Base-by-base conservation (phyloP, 2,329 filamentous ascomycete genomes). In the Epichloe coenophiala region DNA sequence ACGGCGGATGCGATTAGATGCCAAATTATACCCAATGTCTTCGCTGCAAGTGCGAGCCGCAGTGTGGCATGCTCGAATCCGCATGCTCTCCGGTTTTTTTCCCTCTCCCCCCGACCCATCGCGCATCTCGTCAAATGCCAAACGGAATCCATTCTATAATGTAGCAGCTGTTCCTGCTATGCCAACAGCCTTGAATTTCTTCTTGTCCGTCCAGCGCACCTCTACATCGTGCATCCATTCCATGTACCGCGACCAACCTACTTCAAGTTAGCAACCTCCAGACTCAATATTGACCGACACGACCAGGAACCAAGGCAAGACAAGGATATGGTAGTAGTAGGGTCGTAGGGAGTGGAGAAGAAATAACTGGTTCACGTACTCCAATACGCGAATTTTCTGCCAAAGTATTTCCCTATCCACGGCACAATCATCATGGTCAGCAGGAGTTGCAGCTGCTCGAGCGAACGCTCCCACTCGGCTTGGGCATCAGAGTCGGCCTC, bases 371-470 rank as follows among this genome's bases (percentile, higher is more conserved):
- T 23, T 4, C 8, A 31, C 17, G 56, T 76, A 96, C 91, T 88
- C 88, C 89, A 96, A 65, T 95, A 96, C 53, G 91, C 91, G 72
- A 90, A 94, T 68, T 88, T 94, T 65, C 93, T 79, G 44, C 93
- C 93, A 66, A 96, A 81, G 70, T 89, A 97, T 70, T 97, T 98
- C 52, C 93, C 93, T 58, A 88, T 73, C 67, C 95, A 96, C 3
- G 93, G 93, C 47, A 98, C 84, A 59, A 97, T 68, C 46, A 97
- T 86, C 88, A 98, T 95, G 19, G 87, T 95, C 64, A 97, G 69
- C 58, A 98, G 75, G 57, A 97, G 75, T 71, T 98, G 89, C 53
- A 98, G 71, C 70, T 98, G 93, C 68, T 96, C 88, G 55, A 98
- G 71, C 60, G 87, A 95, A 61, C 90, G 87, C 60, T 91, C 85